Conservation (phyloP, 352 stramenopile species). For the Globisporangium uncinulatum region DNA sequence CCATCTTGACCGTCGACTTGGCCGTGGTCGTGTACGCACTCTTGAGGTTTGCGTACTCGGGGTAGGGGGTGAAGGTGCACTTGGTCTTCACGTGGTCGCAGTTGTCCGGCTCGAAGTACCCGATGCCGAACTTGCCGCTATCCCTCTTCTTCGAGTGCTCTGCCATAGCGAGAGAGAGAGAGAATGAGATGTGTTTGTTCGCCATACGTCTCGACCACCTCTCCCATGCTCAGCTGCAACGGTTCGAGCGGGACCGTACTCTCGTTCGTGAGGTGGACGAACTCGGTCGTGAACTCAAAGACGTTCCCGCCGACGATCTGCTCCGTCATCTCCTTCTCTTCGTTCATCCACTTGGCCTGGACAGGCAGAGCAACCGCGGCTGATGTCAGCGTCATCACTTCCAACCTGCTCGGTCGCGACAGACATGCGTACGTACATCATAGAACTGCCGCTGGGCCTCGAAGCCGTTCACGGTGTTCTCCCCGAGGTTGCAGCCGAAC, state of each 20-base stretch:
- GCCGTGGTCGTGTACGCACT: constrained; percentile 44
- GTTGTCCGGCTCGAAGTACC: constrained; percentile 36
- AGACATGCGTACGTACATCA: constrained; percentile 10
- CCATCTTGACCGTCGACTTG: constrained; percentile 29
- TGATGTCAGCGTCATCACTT: too few relatives aligned
- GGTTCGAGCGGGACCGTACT: constrained; percentile 3
- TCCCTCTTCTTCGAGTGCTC: constrained; percentile 30
- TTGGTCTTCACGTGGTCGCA: constrained; percentile 36
- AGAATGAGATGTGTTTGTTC: neutral
- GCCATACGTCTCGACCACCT: too few relatives aligned
- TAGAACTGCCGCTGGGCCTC: constrained; percentile 44
- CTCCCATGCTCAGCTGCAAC: too few relatives aligned
- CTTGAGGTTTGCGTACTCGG: constrained; percentile 44
- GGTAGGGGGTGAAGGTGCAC: constrained; percentile 39
- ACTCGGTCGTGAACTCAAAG: constrained; percentile 76
- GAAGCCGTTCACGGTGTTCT: constrained; percentile 46
- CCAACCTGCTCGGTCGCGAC: too few relatives aligned
- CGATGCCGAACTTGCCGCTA: constrained; percentile 35
- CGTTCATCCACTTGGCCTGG: constrained; percentile 79
- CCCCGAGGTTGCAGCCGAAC: constrained; percentile 44
- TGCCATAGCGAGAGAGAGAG: neutral
- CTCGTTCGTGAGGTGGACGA: constrained; percentile 31
- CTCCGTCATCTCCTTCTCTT: constrained; percentile 61
- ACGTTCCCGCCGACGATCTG: constrained; percentile 74
- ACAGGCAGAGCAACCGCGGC: too few relatives aligned